These are phyloP conservation scores for Alternaria angustiovoidea DNA, from an alignment of 2,329 filamentous ascomycete genomes.

Conservation along the genomic window DNA sequence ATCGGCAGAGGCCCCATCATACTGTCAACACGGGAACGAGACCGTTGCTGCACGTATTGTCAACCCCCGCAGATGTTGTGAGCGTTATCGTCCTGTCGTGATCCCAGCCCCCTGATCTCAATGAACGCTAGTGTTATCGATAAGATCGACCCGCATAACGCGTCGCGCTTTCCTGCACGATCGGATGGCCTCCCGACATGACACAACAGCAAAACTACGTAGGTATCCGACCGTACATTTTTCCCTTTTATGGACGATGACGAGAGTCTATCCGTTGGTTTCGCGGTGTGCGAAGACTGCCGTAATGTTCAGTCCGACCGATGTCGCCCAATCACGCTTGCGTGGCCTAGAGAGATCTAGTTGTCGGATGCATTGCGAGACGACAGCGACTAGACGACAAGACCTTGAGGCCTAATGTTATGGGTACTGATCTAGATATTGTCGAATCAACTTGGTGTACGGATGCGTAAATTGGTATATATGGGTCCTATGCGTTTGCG, in stretches of 20 bases:
- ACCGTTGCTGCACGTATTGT: not conserved
- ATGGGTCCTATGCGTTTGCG: not conserved
- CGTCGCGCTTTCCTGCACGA: not conserved
- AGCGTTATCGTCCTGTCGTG: not conserved
- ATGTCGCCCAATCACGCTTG: not conserved
- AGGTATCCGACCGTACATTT: not conserved
- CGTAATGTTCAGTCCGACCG: not conserved
- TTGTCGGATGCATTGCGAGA: not conserved
- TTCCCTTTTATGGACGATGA: not conserved
- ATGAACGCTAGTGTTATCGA: not conserved
- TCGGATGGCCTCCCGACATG: constrained; percentile 1
- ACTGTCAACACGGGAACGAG: not conserved
- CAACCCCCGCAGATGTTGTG: not conserved
- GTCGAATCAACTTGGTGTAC: not conserved
- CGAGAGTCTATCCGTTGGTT: not conserved
- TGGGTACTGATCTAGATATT: not conserved
- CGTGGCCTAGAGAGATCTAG: not conserved
- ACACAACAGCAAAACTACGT: not conserved
- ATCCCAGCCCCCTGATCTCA: not conserved
- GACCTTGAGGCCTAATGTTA: not conserved
- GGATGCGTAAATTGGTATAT: not conserved
- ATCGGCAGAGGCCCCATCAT: not conserved
- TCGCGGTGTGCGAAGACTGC: not conserved
- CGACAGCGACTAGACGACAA: not conserved
- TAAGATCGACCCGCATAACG: not conserved